These are phyloP conservation scores for Stromatinia cepivora DNA, from an alignment of 2,329 filamentous ascomycete species.

Conservation along the genomic window DNA sequence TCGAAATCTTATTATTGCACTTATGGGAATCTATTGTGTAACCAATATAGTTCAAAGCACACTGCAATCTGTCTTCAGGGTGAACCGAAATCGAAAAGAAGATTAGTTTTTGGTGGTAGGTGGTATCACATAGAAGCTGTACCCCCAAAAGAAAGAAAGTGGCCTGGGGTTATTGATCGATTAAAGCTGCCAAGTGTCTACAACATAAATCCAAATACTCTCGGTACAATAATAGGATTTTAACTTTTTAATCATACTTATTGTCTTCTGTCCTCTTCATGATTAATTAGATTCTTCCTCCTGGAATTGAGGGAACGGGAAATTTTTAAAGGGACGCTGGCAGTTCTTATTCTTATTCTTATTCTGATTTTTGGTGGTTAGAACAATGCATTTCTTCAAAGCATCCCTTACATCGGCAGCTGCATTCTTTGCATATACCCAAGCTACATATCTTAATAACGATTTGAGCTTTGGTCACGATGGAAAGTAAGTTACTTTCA, in stretches of 20 bases:
- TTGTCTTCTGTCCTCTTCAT: conserved; percentile 11
- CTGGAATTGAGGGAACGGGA: conserved; percentile 11
- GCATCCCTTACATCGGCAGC: conserved; percentile 34
- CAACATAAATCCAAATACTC: not conserved
- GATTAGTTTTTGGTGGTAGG: not conserved
- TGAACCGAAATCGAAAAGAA: not conserved
- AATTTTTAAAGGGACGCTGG: conserved; percentile 16
- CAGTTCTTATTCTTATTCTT: conserved; percentile 21
- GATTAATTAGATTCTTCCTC: conserved; percentile 10
- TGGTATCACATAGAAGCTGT: not conserved
- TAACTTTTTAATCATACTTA: not conserved
- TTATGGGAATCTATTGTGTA: conserved; percentile 45
- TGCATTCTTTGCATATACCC: conserved; percentile 36
- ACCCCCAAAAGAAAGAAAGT: not conserved
- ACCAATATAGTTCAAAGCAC: conserved; percentile 44
- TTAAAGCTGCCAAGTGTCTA: conserved; percentile 17
- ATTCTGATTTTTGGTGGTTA: not conserved
- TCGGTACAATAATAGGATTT: not conserved
- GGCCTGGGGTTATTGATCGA: not conserved
- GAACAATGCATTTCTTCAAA: conserved; percentile 22
- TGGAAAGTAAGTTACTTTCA: conserved; percentile 35
- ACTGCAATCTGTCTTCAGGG: conserved; percentile 39
- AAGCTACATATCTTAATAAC: conserved; percentile 39
- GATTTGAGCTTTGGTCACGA: conserved; percentile 49
- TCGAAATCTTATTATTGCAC: conserved; percentile 50